Conservation (phyloP, 2,329 filamentous ascomycete genomes). For the Phoma herbarum region DNA sequence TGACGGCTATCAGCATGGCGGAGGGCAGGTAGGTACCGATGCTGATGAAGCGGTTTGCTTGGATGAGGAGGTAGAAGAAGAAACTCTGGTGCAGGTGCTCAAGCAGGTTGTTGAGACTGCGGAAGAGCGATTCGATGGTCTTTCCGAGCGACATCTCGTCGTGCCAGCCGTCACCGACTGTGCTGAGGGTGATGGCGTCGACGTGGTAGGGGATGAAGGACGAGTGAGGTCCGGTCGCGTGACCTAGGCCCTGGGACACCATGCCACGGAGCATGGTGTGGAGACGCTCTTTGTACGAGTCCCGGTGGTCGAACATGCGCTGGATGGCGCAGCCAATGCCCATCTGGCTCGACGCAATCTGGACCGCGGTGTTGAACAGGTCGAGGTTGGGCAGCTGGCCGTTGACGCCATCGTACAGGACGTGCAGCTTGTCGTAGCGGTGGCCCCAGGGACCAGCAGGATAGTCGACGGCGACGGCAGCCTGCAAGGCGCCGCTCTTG, state of each 20-base stretch:
- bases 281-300: slow-evolving; percentile 82
- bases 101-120: slow-evolving; percentile 93
- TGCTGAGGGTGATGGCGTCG: slow-evolving; percentile 91
- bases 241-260: slow-evolving; percentile 88
- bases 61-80: slow-evolving; percentile 97
- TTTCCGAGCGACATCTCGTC: slow-evolving; percentile 96
- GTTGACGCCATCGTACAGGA: slow-evolving; percentile 95
- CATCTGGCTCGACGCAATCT: slow-evolving; percentile 91
- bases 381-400: slow-evolving; percentile 95
- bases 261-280: slow-evolving; percentile 91
- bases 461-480: slow-evolving; percentile 92
- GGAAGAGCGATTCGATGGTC: slow-evolving; percentile 87
- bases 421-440: slow-evolving; percentile 85
- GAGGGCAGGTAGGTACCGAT: slow-evolving; percentile 97
- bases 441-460: slow-evolving; percentile 73
- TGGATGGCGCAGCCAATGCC: slow-evolving; percentile 85
- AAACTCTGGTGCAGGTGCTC: slow-evolving; percentile 99
- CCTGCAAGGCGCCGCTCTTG: slow-evolving; percentile 93
- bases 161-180: slow-evolving; percentile 91
- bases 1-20: slow-evolving; percentile 95
- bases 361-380: slow-evolving; percentile 90
- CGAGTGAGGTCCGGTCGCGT: slow-evolving; percentile 89
- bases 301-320: slow-evolving; percentile 79
- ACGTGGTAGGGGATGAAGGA: slow-evolving; percentile 98
- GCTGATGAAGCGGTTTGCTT: slow-evolving; percentile 91